These are phyloP conservation scores for Oropetium thomaeum DNA, from an alignment of 176 grass and related monocot genomes.

Conservation along the genomic window DNA sequence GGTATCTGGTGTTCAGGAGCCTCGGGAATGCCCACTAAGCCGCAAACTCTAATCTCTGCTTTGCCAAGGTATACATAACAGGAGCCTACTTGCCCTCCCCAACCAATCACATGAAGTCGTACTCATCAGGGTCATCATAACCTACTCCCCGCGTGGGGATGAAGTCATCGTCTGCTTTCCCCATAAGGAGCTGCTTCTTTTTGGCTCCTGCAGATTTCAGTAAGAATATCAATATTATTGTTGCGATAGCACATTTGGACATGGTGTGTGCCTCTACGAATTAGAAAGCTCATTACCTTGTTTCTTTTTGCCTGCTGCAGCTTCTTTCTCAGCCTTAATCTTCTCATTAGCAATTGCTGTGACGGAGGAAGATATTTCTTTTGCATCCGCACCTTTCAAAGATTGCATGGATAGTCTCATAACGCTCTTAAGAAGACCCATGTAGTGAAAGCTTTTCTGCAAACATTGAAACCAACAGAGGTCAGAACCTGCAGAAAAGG, in stretches of 20 bases:
- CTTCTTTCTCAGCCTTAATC: conserved; percentile 70
- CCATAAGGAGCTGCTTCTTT: conserved; percentile 81
- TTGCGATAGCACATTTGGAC: not conserved
- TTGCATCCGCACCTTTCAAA: conserved; percentile 77
- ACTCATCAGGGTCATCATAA: conserved; percentile 58
- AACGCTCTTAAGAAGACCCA: conserved; percentile 69
- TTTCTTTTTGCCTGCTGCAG: conserved; percentile 72
- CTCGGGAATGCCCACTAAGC: conserved; percentile 27
- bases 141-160: conserved; percentile 31
- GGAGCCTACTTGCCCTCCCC: conserved; percentile 41
- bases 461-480: not conserved
- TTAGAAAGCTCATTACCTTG: conserved; percentile 38
- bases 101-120: conserved; percentile 75
- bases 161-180: conserved; percentile 71
- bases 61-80: conserved; percentile 39
- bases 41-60: conserved; percentile 46
- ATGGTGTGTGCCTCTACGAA: not conserved
- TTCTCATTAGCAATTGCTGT: conserved; percentile 89
- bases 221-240: not conserved
- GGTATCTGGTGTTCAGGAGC: conserved; percentile 6
- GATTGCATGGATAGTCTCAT: conserved; percentile 59
- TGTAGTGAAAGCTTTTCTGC: conserved; percentile 94
- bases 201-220: conserved; percentile 50
- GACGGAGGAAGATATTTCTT: conserved; percentile 76
- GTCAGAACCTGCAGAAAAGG: not conserved